phyloP scores from a whole-genome alignment of 441 rosid species.

The Syzygium malaccense region DNA sequence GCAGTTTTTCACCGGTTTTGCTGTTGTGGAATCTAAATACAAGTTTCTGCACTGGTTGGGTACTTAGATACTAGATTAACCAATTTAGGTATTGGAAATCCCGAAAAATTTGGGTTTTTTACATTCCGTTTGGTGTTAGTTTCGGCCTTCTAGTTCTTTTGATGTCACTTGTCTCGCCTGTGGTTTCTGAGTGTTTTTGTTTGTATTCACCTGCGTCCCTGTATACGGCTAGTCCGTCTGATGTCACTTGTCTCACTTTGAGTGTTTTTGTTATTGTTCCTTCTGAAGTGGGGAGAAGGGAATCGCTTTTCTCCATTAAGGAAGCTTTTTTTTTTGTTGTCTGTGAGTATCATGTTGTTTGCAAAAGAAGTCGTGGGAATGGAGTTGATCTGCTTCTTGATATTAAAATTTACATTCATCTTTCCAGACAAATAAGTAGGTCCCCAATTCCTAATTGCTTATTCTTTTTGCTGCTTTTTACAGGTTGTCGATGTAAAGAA shows the following conservation, averaged over 20 bases:
- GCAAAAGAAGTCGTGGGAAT: neutral
- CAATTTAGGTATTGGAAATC: neutral
- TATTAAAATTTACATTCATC: neutral
- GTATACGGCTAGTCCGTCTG: neutral
- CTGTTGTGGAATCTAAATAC: neutral
- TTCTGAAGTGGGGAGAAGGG: neutral
- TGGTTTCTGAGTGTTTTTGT: neutral
- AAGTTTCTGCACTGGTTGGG: neutral
- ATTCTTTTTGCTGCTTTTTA: neutral
- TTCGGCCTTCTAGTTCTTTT: neutral
- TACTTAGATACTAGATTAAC: neutral
- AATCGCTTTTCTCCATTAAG: neutral
- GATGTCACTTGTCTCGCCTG: neutral
- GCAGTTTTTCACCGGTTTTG: neutral
- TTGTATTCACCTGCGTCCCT: neutral
- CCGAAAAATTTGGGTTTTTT: neutral
- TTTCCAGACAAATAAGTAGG: neutral
- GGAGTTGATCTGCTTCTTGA: neutral
- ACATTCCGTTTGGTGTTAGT: neutral
- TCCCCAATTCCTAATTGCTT: neutral
- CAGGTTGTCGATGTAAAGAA: conserved; percentile 66
- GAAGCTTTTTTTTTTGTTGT: neutral
- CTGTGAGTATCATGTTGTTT: neutral
- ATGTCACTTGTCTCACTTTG: neutral
- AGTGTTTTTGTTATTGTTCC: neutral